Evolutionary conservation across 2,329 filamentous ascomycete genomes (phyloP), one percentile per base, ranked within the genome.

Genomic region (Colletotrichum musae): DNA sequence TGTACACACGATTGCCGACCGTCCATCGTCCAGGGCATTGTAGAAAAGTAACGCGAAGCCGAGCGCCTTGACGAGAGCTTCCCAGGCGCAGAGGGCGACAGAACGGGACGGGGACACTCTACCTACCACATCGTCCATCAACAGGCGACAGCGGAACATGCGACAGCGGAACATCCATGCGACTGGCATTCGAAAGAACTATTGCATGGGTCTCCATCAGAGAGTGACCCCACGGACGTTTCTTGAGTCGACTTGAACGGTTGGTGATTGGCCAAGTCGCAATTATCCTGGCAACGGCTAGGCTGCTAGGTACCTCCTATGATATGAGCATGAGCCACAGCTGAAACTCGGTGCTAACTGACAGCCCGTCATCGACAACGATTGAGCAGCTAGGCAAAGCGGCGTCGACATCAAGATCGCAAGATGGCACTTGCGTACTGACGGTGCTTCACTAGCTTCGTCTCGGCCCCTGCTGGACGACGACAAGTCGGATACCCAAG

Each of bases 321-420:
- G 2, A 74, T 72, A 70, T 68, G 70, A 73, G 71, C 74, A 75
- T 72, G 75, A 78, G 79, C 80, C 79, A 80, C 78, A 78, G 80
- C 79, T 81, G 78, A 80, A 77, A 73, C 71, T 67, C 58, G 71
- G 60, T 73, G 69, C 43, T 45, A 68, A 65, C 50, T 56, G 28
- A n/a, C 16, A 58, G 32, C 28, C 61, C 61, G 54, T 59, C 24
- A 58, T 54, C 45, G 43, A 67, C 47, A 54, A 68, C 36, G 56
- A 54, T 54, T 24, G 41, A 58, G 26, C 53, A n/a, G 43, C 48
- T 36, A 45, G 53, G 28, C 32, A 52, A 36, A 58, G 28, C 48
- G 50, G 41, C 41, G 24, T 45, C 24, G 41, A 12, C n/a, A 58
- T 64, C 47, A 18, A 64, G 65, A 68, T 64, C 65, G 54, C 60